Conservation (phyloP, 192 early-diverging fungal species). For the Mortierella claussenii region DNA sequence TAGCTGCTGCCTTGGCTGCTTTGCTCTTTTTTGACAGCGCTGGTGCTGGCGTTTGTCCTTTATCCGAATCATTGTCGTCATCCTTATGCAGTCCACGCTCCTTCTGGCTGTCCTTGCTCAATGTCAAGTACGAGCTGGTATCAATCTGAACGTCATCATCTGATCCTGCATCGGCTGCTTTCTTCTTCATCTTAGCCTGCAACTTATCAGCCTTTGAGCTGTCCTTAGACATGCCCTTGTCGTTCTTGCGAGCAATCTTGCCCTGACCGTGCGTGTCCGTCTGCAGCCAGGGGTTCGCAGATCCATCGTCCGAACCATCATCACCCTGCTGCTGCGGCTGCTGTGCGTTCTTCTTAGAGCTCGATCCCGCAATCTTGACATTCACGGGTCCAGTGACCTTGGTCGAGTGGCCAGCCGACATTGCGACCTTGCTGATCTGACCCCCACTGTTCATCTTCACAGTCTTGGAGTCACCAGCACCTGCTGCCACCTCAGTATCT, state of each 20-base stretch:
- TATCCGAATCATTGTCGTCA: neutral
- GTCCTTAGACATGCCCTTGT: constrained; percentile 61
- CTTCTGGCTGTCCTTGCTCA: constrained; percentile 56
- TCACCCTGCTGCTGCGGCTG: neutral
- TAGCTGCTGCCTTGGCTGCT: neutral
- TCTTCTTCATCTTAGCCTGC: constrained; percentile 72
- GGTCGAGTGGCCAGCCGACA: constrained; percentile 62
- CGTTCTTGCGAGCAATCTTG: constrained; percentile 64
- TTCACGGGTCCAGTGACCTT: constrained; percentile 66
- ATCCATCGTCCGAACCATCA: constrained; percentile 40
- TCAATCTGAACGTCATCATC: constrained; percentile 77
- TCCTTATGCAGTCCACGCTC: constrained; percentile 42
- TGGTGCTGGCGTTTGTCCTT: neutral
- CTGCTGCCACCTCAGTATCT: neutral
- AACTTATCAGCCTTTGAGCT: constrained; percentile 73
- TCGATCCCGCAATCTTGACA: constrained; percentile 50
- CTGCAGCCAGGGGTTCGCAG: constrained; percentile 84
- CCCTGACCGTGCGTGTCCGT: constrained; percentile 60
- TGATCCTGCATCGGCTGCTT: constrained; percentile 50
- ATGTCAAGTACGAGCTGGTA: constrained; percentile 69
- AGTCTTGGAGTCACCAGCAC: constrained; percentile 1
- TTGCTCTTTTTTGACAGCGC: constrained; percentile 16
- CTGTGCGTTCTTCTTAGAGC: constrained; percentile 11
- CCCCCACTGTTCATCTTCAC: constrained; percentile 65
- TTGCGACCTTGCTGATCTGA: constrained; percentile 61